Percentiles rank a stretch among this genome's conserved stretches.
Conservation (phyloP, 2,329 filamentous ascomycete species). For the Fusarium sp. region DNA sequence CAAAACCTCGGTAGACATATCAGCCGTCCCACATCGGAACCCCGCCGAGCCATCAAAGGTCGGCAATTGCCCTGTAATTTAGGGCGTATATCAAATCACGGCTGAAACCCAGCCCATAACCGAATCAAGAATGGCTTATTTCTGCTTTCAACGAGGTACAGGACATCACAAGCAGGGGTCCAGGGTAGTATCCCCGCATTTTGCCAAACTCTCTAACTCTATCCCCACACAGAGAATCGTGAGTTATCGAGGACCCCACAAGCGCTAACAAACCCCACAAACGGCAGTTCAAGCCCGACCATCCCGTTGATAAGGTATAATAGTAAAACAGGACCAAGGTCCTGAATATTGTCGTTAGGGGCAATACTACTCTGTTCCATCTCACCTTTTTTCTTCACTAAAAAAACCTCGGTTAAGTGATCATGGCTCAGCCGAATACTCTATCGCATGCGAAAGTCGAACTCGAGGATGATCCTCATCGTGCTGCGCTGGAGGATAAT, state of each 20-base stretch:
- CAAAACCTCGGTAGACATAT: not conserved
- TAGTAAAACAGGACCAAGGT: not conserved
- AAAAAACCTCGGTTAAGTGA: not conserved
- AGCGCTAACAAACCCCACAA: not conserved
- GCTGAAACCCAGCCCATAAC: not conserved
- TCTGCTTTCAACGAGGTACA: not conserved
- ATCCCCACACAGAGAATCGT: not conserved
- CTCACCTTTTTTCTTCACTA: not conserved
- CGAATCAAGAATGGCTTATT: not conserved
- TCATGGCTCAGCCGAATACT: not conserved
- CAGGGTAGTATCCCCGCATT: not conserved
- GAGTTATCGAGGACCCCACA: not conserved
- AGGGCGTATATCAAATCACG: not conserved
- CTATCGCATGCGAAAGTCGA: not conserved
- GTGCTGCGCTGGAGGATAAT: slow-evolving; percentile 13
- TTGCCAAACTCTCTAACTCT: not conserved
- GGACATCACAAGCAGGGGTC: not conserved
- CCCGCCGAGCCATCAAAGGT: not conserved
- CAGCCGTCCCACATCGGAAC: not conserved
- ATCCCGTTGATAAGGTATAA: not conserved
- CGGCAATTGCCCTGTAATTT: not conserved
- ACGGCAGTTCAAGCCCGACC: not conserved
- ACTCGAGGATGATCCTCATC: slow-evolving; percentile 18
- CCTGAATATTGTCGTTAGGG: not conserved
- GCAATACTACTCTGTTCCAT: not conserved